Conservation (phyloP, 257 asterid genomes). For the Przewalskia tangutica region DNA sequence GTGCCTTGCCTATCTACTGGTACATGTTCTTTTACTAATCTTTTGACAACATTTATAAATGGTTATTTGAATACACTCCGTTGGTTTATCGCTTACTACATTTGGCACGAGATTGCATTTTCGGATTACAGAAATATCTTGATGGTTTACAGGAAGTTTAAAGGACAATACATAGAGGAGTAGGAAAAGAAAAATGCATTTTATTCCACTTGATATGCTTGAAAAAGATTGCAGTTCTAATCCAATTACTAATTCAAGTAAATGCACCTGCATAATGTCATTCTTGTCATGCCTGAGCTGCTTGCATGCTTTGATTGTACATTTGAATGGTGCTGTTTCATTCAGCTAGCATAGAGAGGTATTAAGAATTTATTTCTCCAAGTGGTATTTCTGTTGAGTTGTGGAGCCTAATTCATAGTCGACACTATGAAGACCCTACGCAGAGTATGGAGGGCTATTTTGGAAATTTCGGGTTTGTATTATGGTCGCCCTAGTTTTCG, state of each 20-base stretch:
- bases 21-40: slow-evolving; percentile 1
- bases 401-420: no score
- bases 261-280: background rate
- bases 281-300: background rate
- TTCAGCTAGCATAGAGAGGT: background rate
- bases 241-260: background rate
- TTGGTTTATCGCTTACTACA: background rate
- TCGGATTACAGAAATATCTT: background rate
- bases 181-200: background rate
- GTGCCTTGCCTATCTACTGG: slow-evolving; percentile 89
- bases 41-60: background rate
- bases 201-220: background rate
- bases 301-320: background rate
- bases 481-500: no score
- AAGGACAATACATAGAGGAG: background rate
- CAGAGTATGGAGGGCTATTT: no score
- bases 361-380: background rate
- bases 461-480: no score
- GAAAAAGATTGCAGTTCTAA: background rate
- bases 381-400: background rate
- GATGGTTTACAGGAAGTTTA: background rate
- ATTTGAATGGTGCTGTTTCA: background rate
- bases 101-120: background rate
- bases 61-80: background rate
- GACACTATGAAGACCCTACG: no score